Conservation (phyloP, 768 basidiomycete genomes). For the Hortiboletus campestris region DNA sequence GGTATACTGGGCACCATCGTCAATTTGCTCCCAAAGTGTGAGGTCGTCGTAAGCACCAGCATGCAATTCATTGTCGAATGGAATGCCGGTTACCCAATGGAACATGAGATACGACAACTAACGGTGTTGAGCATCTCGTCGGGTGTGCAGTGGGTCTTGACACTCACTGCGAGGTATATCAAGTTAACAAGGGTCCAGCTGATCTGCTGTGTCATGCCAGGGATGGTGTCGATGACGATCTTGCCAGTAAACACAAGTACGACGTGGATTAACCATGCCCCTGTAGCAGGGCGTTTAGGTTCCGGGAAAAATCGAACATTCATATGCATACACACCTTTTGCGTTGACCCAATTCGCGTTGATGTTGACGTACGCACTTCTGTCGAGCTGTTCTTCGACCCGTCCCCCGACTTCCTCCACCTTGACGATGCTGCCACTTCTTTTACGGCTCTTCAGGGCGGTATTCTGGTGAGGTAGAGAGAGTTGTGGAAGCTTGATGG, state of each 20-base stretch:
- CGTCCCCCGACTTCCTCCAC: conserved; percentile 79
- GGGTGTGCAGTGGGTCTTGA: not conserved
- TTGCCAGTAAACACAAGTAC: conserved; percentile 90
- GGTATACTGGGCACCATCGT: conserved; percentile 97
- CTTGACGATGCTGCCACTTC: conserved; percentile 77
- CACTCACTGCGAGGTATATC: conserved; percentile 80
- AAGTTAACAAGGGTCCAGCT: conserved; percentile 96
- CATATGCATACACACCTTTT: conserved; percentile 55
- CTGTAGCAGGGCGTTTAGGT: conserved; percentile 40
- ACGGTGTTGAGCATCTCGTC: conserved; percentile 2
- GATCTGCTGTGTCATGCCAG: conserved; percentile 89
- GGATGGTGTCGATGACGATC: conserved; percentile 89
- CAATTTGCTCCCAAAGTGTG: conserved; percentile 99
- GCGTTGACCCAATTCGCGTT: conserved; percentile 95
- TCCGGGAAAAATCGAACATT: conserved; percentile 2
- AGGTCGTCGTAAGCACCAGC: conserved; percentile 96
- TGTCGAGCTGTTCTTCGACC: conserved; percentile 74
- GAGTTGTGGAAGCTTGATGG: conserved; percentile 55
- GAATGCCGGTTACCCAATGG: conserved; percentile 96
- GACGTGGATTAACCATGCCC: conserved; percentile 97
- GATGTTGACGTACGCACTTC: conserved; percentile 76
- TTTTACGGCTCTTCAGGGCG: conserved; percentile 45
- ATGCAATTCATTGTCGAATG: conserved; percentile 84
- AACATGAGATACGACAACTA: conserved; percentile 98
- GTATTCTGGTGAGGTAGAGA: conserved; percentile 28